Evolutionary conservation across 2,329 filamentous ascomycete genomes (phyloP), one percentile per base, ranked within the genome.

Genomic region (Neoarthrinium moseri): DNA sequence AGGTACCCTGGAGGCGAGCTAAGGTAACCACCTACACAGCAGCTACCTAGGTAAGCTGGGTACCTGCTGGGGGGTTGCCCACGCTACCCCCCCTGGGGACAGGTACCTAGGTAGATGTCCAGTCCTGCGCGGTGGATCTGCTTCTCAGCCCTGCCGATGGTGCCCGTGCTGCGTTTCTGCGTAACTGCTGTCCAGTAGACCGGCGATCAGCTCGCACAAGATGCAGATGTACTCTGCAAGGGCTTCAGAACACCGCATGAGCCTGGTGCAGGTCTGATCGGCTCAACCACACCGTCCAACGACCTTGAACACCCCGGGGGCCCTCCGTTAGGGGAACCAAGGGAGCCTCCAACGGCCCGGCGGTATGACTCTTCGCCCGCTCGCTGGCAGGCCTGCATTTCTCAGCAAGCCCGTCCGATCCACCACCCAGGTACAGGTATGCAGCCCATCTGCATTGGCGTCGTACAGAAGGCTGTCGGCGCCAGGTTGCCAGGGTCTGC

Each of bases 181-280:
- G 35, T 20, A 38, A 23, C 5, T n/a, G 35, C 10, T 13, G 17
- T 13, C 20, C 35, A 18, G 17, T 15, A 6, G 17, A 12, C 35
- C 20, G 18, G 17, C 22, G 23, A 40, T 40, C 35, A 38, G 11
- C 23, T 40, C 37, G 37, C n/a, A n/a, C n/a, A n/a, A n/a, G n/a
- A n/a, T n/a, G 37, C 37, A 40, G 27, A 40, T 40, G 37, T 40
- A 27, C 37, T n/a, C 37, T 40, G 37, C 37, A 40, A 40, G 37
- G 37, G 37, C 37, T 35, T 17, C n/a, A 18, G 15, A 17, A 35
- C 33, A 18, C 20, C 33, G 22, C 33, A 17, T 20, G 17, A 35
- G 17, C 22, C 33, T 35, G 17, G 33, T 17, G n/a, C 33, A 11
- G 20, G 15, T 35, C 33, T 20, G 11, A 17, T 35, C 33, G 22